Evolutionary conservation across 2,329 filamentous ascomycete species (phyloP).

Genomic region (Paraphoma chrysanthemicola): DNA sequence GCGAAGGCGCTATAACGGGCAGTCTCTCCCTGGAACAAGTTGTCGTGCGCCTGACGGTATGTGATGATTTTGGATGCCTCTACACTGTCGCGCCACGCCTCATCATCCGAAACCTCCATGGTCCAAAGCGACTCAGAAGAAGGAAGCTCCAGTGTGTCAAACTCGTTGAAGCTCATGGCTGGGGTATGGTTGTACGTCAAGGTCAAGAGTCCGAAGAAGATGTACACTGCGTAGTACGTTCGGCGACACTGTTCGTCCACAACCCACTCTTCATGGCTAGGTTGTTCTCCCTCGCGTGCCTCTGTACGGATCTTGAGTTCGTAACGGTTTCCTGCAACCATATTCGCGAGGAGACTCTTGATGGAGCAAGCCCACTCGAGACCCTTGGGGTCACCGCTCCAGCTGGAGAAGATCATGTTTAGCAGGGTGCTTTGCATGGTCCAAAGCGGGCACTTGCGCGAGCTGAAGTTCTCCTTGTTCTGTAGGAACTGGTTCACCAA

Average conservation of each 20-base stretch:
- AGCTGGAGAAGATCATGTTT: slow-evolving; percentile 99
- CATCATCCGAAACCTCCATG: slow-evolving; percentile 77
- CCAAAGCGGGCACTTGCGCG: slow-evolving; percentile 95
- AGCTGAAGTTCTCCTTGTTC: slow-evolving; percentile 99
- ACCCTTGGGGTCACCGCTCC: slow-evolving; percentile 97
- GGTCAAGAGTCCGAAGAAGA: slow-evolving; percentile 95
- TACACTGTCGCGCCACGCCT: slow-evolving; percentile 82
- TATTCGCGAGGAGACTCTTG: slow-evolving; percentile 96
- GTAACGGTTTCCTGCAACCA: slow-evolving; percentile 97
- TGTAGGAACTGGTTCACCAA: slow-evolving; percentile 96
- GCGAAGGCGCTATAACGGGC: slow-evolving; percentile 95
- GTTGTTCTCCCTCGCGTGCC: slow-evolving; percentile 76
- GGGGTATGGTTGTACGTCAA: slow-evolving; percentile 98
- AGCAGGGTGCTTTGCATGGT: slow-evolving; percentile 96
- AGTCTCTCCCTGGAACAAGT: slow-evolving; percentile 90
- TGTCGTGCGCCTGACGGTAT: slow-evolving; percentile 93
- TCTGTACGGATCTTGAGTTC: slow-evolving; percentile 94
- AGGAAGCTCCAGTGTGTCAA: slow-evolving; percentile 89
- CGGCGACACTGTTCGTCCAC: slow-evolving; percentile 95
- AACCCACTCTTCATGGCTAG: slow-evolving; percentile 89
- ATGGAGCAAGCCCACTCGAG: slow-evolving; percentile 99
- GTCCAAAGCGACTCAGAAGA: slow-evolving; percentile 97
- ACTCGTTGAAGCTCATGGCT: slow-evolving; percentile 97
- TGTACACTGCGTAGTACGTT: slow-evolving; percentile 98
- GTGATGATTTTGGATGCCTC: slow-evolving; percentile 76